Percentiles rank a stretch among this genome's conserved stretches.
Conservation (phyloP, 169 alveolate genomes). For the Theileria equi region DNA sequence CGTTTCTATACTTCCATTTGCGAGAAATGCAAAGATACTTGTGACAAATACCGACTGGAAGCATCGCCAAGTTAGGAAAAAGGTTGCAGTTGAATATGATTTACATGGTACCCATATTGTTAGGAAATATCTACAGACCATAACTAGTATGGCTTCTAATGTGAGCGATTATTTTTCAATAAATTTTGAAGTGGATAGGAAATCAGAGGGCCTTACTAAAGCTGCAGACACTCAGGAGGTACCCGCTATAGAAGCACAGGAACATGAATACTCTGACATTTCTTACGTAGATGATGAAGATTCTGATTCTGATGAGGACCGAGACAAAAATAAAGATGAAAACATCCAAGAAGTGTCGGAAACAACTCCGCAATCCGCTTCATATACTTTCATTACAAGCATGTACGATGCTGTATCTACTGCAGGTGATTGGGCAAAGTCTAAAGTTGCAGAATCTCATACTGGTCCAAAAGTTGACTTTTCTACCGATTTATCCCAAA, state of each 20-base stretch:
- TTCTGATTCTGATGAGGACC: not conserved
- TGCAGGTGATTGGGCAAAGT: too few relatives aligned
- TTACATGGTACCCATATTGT: conserved; percentile 23
- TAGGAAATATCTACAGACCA: conserved; percentile 2
- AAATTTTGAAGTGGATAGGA: not conserved
- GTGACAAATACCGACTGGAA: not conserved
- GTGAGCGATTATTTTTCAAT: not conserved
- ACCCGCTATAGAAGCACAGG: not conserved
- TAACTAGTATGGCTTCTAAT: not conserved
- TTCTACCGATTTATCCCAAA: not conserved
- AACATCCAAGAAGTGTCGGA: not conserved
- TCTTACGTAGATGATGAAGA: not conserved
- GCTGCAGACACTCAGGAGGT: not conserved
- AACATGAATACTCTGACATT: not conserved
- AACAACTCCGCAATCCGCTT: too few relatives aligned
- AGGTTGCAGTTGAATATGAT: conserved; percentile 23
- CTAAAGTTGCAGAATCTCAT: too few relatives aligned
- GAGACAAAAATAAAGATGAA: not conserved
- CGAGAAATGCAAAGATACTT: conserved; percentile 32
- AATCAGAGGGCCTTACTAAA: not conserved
- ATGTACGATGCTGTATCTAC: too few relatives aligned
- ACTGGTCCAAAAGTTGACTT: too few relatives aligned
- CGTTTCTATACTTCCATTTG: conserved; percentile 40
- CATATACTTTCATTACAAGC: too few relatives aligned
- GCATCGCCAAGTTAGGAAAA: too few relatives aligned